Evolutionary conservation across 1,284 basidiomycete species (phyloP).

Genomic region (Filobasidium uniguttulatum): DNA sequence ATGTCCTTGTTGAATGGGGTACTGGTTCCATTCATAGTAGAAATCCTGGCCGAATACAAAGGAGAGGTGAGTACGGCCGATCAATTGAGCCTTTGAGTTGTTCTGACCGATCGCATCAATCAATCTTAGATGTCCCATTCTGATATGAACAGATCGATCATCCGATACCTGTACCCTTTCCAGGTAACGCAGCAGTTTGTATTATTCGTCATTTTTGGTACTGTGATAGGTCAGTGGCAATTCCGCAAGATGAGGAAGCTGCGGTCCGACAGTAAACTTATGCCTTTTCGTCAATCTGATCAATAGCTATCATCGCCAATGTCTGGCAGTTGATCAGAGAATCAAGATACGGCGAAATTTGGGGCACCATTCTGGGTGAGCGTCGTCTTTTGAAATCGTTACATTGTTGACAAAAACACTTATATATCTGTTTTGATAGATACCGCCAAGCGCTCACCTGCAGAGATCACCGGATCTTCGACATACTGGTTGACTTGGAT

Average conservation of each 20-base stretch:
- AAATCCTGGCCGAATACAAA: not conserved
- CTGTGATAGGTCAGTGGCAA: not conserved
- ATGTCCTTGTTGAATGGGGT: conserved; percentile 6
- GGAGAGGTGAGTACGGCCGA: not conserved
- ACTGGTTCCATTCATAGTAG: conserved; percentile 3
- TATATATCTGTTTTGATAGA: not conserved
- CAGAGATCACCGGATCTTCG: not conserved
- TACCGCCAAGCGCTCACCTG: not conserved
- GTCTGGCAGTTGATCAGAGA: not conserved
- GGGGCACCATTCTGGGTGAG: not conserved
- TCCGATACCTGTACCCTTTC: conserved; percentile 3
- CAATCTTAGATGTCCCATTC: conserved; percentile 3
- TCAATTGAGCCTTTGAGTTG: no score
- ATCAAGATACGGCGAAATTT: not conserved
- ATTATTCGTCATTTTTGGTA: not conserved
- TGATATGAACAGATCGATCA: not conserved
- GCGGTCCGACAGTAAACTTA: no score
- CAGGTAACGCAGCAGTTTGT: conserved; percentile 8
- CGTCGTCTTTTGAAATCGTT: no score
- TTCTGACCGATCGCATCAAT: no score
- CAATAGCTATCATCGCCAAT: not conserved
- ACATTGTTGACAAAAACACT: no score
- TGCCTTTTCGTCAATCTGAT: not conserved
- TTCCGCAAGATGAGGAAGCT: no score
- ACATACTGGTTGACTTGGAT: not conserved